Evolutionary conservation across 225 moss, liverwort and hornwort species (phyloP), one percentile per base, ranked within the genome.

Genomic region (Pseudisothecium myosuroides): DNA sequence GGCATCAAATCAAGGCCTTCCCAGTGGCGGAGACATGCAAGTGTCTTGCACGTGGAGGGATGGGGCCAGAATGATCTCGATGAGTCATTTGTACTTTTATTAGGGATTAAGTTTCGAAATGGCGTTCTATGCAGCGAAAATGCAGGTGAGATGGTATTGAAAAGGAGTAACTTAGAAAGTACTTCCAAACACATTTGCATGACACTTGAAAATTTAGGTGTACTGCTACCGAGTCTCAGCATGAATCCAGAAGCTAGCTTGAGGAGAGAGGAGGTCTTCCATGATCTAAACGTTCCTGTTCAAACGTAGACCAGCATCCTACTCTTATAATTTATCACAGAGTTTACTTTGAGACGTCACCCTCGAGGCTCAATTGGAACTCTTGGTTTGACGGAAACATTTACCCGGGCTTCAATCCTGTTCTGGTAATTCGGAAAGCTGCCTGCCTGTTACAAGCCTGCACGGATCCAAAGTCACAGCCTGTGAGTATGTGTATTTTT

Each of bases 381-480:
- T 71, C 47, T 60, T 85, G 36, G 24, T 34, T 86, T 54, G 68
- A 61, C 45, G 31, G 85, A 61, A 87, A 66, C 43, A 83, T 50
- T 61, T 63, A 86, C 27, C 23, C 87, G 45, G 93, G 87, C 86
- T 90, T 92, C 88, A 96, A 88, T 85, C 97, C 96, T 86, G 92
- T 90, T 90, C 89, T 93, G 52, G 93, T 92, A 28, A 96, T 94
- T 76, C 90, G 90, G 74, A 96, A 96, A 71, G 91, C 83, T 85
- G 95, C 87, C 66, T 93, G 94, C 82, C 92, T 93, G 55, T 92
- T 87, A 88, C 95, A 96, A 87, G 92, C 86, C 97, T 97, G 96
- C 95, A 92, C 75, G 14, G 50, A 84, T 67, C 39, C 86, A 59
- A 75, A 68, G 8, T 21, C 59, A 22, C 11, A 77, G 64, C 31